Base-by-base conservation (phyloP, 1,284 basidiomycete genomes). In the Trichosporon sp. region DNA sequence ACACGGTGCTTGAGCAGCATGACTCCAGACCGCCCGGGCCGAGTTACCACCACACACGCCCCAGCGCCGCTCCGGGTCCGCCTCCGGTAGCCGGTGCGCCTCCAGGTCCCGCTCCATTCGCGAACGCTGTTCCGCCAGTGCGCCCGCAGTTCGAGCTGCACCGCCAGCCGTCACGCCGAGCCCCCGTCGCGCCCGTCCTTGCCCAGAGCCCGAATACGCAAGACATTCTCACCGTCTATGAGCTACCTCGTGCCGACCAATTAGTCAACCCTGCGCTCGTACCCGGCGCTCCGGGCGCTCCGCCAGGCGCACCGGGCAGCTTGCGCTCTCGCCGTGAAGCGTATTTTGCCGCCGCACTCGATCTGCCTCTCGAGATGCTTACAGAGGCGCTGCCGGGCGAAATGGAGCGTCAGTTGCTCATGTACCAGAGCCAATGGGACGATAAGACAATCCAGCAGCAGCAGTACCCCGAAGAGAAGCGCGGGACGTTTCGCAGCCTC, bases 281-380 rank as follows among this genome's bases (percentile, higher is more conserved):
- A 32, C 27, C 44, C 16, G 14, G 37, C 2, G n/a, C 54, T 4
- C 2, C 3, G 21, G 4, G n/a, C n/a, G n/a, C 27, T 27, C 32
- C 27, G 13, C n/a, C 49, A 57, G 29, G 58, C 60, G 16, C 16
- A 9, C 27, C 49, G 4, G 27, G 27, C 14, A 54, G 14, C 4
- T 7, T 54, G 25, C 69, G 67, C 33, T 67, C 71, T 0, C 59
- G 70, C 56, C 66, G 73, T 40, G 76, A 78, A 49, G 73, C 74
- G 0, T 78, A 76, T 57, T 64, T 78, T 46, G 46, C 65, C 23
- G 73, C 72, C 0, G 75, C 74, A 0, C 65, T 73, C 0, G 49
- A 69, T n/a, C 58, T 76, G 2, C 75, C 76, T 4, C 66, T 78
- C 6, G 75, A 76, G 10, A 70, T 78, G 63, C 58, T 78, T 10